phyloP scores from a whole-genome alignment of 495 filamentous ascomycete genomes.

The Annulohypoxylon moriforme region DNA sequence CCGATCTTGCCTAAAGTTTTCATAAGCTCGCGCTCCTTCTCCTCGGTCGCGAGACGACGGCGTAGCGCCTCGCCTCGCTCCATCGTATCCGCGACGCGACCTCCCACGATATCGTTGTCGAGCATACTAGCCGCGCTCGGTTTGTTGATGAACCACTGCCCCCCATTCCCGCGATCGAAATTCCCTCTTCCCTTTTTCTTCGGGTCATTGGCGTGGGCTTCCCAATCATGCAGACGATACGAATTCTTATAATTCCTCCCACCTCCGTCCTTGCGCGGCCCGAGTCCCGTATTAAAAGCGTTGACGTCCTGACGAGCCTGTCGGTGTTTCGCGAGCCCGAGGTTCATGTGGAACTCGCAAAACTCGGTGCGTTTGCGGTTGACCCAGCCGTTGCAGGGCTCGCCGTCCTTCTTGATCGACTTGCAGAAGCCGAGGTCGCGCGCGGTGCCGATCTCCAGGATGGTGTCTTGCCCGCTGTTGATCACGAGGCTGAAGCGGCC shows the following conservation, averaged over 20 bases:
- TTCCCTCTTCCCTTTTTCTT: conserved; percentile 57
- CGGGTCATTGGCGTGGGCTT: conserved; percentile 40
- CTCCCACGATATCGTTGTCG: conserved; percentile 69
- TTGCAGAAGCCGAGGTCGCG: conserved; percentile 93
- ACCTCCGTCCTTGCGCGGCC: conserved; percentile 53
- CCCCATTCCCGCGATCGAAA: conserved; percentile 70
- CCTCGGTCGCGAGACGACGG: conserved; percentile 73
- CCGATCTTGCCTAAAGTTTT: conserved; percentile 71
- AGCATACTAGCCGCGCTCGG: conserved; percentile 70
- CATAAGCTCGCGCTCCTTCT: conserved; percentile 85
- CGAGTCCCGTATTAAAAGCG: conserved; percentile 59
- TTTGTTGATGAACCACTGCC: conserved; percentile 66
- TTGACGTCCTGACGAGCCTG: conserved; percentile 84
- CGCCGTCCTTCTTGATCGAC: conserved; percentile 82
- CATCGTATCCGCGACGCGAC: conserved; percentile 63
- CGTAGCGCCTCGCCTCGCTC: conserved; percentile 74
- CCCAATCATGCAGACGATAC: conserved; percentile 26
- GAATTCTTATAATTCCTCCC: conserved; percentile 41
- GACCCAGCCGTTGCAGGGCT: conserved; percentile 83
- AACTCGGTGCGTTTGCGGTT: conserved; percentile 87
- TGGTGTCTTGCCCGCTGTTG: conserved; percentile 82
- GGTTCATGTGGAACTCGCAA: conserved; percentile 92
- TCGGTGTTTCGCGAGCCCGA: conserved; percentile 76
- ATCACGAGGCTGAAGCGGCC: conserved; percentile 86
- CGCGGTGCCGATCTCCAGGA: conserved; percentile 88